Evolutionary conservation across 2,329 filamentous ascomycete genomes (phyloP), one percentile per base, ranked within the genome.

Genomic region (Fusarium sp.): DNA sequence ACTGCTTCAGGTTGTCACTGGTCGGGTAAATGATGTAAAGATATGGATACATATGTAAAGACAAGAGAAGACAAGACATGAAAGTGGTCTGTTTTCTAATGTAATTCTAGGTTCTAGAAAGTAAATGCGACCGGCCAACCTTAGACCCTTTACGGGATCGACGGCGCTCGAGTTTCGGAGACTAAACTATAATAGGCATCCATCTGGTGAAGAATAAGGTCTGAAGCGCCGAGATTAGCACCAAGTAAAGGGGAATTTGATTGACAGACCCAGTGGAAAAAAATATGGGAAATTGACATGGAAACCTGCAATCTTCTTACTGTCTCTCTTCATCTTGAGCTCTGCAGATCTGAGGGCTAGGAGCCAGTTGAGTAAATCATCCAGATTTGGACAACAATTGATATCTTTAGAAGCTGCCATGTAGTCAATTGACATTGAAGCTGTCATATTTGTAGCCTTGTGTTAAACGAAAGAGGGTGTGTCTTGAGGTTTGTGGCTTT

Each of bases 71-170:
- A 39, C 46, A 33, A 29, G 26, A 29, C 31, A 56, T 3, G 39
- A 28, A 53, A 66, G 60, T 70, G 72, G 65, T 56, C 69, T 71
- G 67, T 29, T 63, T 73, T 58, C 43, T 15, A 21, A n/a, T n/a
- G n/a, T n/a, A n/a, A 60, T 54, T 49, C 15, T 24, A 50, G 55
- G 50, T 66, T 55, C 52, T 56, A 64, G 57, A 68, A 48, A 55
- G 47, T 43, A 56, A 59, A 66, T 55, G 41, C 31, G 61, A 48
- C 56, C 58, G 48, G 53, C 58, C 57, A 63, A 63, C 37, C 37
- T 57, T 50, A 37, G 39, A 54, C 52, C 50, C 35, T 62, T 57
- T 57, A 29, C 41, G 46, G 48, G 43, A 49, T 61, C 41, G 44
- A 53, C 44, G 60, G 49, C 29, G 26, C 13, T 64, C 47, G 33